phyloP scores from a whole-genome alignment of 306 rosid genomes.

The Rubus idaeus region DNA sequence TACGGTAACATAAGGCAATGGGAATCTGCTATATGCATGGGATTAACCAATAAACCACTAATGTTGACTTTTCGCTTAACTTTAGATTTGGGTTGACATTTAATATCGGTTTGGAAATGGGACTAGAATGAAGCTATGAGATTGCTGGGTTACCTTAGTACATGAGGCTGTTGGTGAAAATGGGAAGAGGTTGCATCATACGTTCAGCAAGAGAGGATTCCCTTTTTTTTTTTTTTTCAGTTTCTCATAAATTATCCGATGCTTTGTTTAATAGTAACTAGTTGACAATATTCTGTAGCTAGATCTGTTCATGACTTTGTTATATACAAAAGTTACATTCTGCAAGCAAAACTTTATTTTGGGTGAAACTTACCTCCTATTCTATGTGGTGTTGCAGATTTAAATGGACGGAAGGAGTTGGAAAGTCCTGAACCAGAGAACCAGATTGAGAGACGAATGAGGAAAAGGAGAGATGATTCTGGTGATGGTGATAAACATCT shows the following conservation, averaged over 20 bases:
- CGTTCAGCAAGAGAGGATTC: constrained; percentile 3
- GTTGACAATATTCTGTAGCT: not conserved
- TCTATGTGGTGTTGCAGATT: constrained; percentile 45
- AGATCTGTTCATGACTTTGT: not conserved
- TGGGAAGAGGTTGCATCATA: not conserved
- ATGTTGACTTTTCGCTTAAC: not conserved
- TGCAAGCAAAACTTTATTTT: constrained; percentile 9
- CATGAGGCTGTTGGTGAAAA: not conserved
- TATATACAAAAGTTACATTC: not conserved
- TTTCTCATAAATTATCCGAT: not conserved
- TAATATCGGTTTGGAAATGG: not conserved
- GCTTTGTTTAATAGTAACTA: not conserved
- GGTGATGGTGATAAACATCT: constrained; percentile 60
- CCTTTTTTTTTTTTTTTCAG: not conserved
- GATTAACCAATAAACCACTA: not conserved
- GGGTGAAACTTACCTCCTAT: constrained; percentile 20
- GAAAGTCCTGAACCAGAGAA: constrained; percentile 68
- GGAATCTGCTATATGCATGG: not conserved
- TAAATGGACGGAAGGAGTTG: constrained; percentile 53
- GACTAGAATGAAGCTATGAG: not conserved
- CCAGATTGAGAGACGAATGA: constrained; percentile 61
- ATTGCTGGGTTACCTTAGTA: not conserved
- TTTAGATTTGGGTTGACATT: not conserved
- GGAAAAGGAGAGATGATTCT: constrained; percentile 71
- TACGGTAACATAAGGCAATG: not conserved